Percentiles rank a stretch among this genome's conserved stretches.
Evolutionary conservation across 805 yeast genomes (phyloP).

Genomic region (Wickerhamiella alocasiicola): DNA sequence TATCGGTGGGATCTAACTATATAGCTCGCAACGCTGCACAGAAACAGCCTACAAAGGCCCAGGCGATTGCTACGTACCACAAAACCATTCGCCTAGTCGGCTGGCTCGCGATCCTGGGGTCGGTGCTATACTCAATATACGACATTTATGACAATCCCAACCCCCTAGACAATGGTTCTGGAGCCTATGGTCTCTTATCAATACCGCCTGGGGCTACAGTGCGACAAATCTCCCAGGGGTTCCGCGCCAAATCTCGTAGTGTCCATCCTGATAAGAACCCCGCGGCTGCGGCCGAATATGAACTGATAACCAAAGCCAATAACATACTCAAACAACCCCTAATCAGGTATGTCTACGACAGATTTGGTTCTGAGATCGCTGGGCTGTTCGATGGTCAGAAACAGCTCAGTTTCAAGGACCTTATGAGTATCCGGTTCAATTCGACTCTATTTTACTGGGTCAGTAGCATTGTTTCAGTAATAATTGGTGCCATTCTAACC

Average conservation of each 20-base stretch:
- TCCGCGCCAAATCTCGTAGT: conserved; percentile 19
- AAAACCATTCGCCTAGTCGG: neutral
- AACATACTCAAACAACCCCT: conserved; percentile 64
- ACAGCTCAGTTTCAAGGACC: neutral
- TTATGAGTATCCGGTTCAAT: neutral
- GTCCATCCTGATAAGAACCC: conserved; percentile 28
- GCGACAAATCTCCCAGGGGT: conserved; percentile 17
- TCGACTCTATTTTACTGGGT: neutral
- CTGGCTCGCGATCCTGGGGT: neutral
- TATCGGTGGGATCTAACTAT: neutral
- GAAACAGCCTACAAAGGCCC: neutral
- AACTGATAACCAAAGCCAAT: conserved; percentile 31
- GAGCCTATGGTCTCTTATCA: conserved; percentile 16
- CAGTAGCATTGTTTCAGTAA: neutral
- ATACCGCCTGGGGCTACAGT: conserved; percentile 17
- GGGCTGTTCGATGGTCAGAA: neutral
- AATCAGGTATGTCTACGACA: conserved; percentile 71
- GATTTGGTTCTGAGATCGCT: conserved; percentile 58
- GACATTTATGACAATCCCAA: neutral
- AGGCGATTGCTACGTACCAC: neutral
- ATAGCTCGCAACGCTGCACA: neutral
- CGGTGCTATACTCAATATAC: neutral
- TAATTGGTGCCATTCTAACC: neutral
- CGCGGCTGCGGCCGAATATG: conserved; percentile 10
- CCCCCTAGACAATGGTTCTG: conserved; percentile 1